Conservation (phyloP, 192 early-diverging fungal species). For the Physocladia obscura region DNA sequence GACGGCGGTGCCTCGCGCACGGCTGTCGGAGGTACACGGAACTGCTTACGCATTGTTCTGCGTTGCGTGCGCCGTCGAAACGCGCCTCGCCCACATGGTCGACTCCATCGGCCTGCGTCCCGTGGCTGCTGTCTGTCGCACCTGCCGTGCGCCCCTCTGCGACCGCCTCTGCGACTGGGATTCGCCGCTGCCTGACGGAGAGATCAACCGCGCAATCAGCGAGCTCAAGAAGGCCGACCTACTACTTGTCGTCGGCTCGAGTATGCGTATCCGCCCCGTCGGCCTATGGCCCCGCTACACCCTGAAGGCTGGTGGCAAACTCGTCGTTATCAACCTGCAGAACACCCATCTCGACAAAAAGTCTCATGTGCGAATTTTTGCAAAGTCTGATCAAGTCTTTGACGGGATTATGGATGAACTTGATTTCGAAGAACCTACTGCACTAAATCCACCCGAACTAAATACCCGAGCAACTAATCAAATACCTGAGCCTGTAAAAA, state of each 20-base stretch:
- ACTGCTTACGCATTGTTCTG: conserved; percentile 12
- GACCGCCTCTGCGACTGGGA: conserved; percentile 19
- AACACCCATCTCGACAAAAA: conserved; percentile 10
- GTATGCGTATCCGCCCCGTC: conserved; percentile 2
- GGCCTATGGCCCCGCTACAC: not conserved
- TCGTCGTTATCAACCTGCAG: conserved; percentile 13
- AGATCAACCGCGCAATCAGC: conserved; percentile 1
- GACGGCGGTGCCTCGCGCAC: not conserved
- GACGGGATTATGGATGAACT: too few relatives aligned
- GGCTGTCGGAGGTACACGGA: conserved; percentile 13
- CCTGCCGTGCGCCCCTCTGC: not conserved
- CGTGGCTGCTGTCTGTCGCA: not conserved
- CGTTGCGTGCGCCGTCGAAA: not conserved
- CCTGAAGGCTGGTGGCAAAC: not conserved
- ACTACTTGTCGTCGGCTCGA: not conserved
- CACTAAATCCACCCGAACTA: too few relatives aligned
- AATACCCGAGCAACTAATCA: too few relatives aligned
- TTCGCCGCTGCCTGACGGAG: not conserved
- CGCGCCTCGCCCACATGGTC: not conserved
- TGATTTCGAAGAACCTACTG: too few relatives aligned
- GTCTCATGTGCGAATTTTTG: conserved; percentile 8
- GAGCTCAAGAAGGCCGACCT: conserved; percentile 7
- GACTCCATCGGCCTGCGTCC: conserved; percentile 5
- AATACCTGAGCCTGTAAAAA: too few relatives aligned
- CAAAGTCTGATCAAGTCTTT: not conserved